These are phyloP conservation scores for Apiospora sp. DNA, from an alignment of 2,329 filamentous ascomycete species.

Conservation along the genomic window DNA sequence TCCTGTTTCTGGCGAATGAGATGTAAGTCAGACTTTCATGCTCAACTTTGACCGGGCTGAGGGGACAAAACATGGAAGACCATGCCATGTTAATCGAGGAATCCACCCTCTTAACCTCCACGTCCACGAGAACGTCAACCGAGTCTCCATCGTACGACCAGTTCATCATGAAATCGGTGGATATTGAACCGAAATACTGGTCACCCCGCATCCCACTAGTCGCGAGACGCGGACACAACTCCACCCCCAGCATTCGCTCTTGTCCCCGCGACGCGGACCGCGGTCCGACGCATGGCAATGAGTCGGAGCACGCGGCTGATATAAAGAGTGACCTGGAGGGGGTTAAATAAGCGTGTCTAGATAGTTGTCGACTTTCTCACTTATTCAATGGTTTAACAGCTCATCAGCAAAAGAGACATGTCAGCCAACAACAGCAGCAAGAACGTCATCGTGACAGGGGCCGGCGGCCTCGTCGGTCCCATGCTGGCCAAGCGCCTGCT, in stretches of 20 bases:
- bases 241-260: conserved; percentile 11
- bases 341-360: neutral
- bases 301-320: neutral
- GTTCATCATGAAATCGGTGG: conserved; percentile 4
- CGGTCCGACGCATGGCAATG: conserved; percentile 4
- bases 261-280: conserved; percentile 16
- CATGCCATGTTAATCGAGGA: neutral
- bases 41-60: neutral
- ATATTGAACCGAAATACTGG: conserved; percentile 7
- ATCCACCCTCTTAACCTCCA: neutral
- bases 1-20: neutral
- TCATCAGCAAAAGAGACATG: neutral
- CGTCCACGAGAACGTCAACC: neutral
- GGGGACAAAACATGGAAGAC: neutral
- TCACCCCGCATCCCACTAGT: conserved; percentile 20
- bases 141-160: neutral
- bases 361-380: neutral
- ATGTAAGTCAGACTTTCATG: neutral
- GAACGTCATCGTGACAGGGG: conserved; percentile 46
- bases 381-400: neutral
- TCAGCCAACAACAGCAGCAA: conserved; percentile 33
- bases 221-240: conserved; percentile 13
- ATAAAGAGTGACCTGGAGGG: neutral
- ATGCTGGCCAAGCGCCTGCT: conserved; percentile 50
- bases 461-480: conserved; percentile 44